Evolutionary conservation across 495 filamentous ascomycete species (phyloP), one percentile per base, ranked within the genome.

Genomic region (Tuber aestivum): DNA sequence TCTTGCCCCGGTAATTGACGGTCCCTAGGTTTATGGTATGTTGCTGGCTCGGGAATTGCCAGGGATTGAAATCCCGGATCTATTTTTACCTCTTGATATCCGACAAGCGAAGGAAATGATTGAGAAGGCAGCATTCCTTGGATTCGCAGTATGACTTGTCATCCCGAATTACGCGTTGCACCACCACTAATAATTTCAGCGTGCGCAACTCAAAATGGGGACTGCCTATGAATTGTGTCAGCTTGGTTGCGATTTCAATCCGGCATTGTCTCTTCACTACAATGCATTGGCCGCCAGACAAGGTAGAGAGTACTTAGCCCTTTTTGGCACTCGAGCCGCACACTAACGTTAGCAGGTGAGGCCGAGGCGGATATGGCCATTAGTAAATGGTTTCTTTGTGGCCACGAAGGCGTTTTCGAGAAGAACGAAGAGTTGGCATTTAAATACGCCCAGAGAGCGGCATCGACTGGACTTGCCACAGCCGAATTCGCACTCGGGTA

Each of bases 371-470:
- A 97, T 72, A 94, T 99, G 88, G 93, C 94, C 38, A 95, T 99
- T 76, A 97, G 94, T 82, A 96, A 97, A 84, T 99, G 95, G 95
- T 98, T 98, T 84, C 87, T 99, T 40, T 97, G 95, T 81, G 95
- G 95, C 12, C 93, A 94, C 78, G 94, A 98, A 82, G 90, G 90
- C 38, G 87, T 94, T 9, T 97, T 99, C 82, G 89, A 92, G 61
- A 98, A 97, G 87, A 97, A 97, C 81, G 96, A 99, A 84, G 91
- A 92, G 78, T 86, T 98, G 16, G 96, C 95, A 8, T 99, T 92
- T 83, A 91, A 88, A 40, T 97, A 97, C 82, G 96, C 96, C 38
- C 89, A 94, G 74, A 89, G 94, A 69, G 95, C 95, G 7, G 94
- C 95, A 41, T 85, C 89, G 72, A 87, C 89, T 44, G 92, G 93